Evolutionary conservation across 352 stramenopile genomes (phyloP), one percentile per base, ranked within the genome.

Genomic region (Aphanomyces stellatus): DNA sequence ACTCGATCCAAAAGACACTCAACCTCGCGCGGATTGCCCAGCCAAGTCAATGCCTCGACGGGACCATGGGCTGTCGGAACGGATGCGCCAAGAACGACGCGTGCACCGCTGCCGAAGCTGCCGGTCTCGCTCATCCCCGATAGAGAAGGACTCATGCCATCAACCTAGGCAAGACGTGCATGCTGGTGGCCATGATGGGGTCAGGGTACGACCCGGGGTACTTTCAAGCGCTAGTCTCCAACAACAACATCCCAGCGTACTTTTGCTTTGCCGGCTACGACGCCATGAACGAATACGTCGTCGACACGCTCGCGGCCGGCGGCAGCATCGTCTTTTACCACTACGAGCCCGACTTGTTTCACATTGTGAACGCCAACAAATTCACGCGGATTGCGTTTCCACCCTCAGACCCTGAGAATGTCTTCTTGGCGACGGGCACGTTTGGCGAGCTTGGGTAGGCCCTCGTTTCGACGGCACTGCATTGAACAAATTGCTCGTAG

Each of bases 231-330:
- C 62, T 77, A 11, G 41, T 87, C 15, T 63, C 69, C 13, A 88
- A 87, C 71, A 41, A 79, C 13, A 61, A 69, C 10, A 76, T 88
- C 6, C 79, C 79, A 4, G 75, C 80, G 0, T 88, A 87, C 71
- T 87, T 88, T 41, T 88, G 78, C 68, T 88, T 87, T 53, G 46
- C 85, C n/a, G 77, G 77, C 0, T 82, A 83, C 40, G 69, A 61
- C 8, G 74, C 53, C 10, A 62, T 81, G 6, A 27, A 70, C 5
- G 22, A 11, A 42, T 85, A 78, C 43, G 76, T 71, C 4, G 46
- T 76, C 10, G 70, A 78, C 1, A 69, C 67, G 35, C 71, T 77
- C 33, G 13, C 42, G 4, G 56, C 61, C 3, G 62, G 66, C 0
- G 25, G 25, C 2, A 65, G 70, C 1, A 76, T 87, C 22, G 24